Evolutionary conservation across 192 early-diverging fungal species (phyloP).

Genomic region (Chytriomyces confervae): DNA sequence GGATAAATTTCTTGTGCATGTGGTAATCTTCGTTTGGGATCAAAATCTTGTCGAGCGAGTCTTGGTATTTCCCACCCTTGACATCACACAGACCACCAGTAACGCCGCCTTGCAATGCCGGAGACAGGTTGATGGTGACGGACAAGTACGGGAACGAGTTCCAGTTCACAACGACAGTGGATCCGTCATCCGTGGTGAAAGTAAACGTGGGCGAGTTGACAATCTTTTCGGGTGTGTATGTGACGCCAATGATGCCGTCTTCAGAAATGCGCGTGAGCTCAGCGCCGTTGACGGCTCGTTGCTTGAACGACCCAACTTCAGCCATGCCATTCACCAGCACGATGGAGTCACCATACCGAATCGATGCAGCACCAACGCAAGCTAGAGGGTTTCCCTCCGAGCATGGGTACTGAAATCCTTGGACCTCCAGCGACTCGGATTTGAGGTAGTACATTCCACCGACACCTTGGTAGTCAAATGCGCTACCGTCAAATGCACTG

Average conservation of each 20-base stretch:
- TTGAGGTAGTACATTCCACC: conserved; percentile 15
- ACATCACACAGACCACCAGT: too few species aligned
- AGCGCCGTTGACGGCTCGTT: neutral
- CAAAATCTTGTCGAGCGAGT: neutral
- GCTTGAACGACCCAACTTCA: neutral
- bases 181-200: neutral
- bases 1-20: neutral
- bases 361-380: neutral
- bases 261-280: too few species aligned
- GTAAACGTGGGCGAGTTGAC: neutral
- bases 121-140: neutral
- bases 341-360: conserved; percentile 8
- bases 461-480: conserved; percentile 1
- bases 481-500: neutral
- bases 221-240: neutral
- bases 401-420: conserved; percentile 1
- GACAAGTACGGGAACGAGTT: too few species aligned
- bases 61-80: neutral
- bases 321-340: neutral
- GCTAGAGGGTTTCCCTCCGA: neutral
- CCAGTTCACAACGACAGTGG: too few species aligned
- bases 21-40: neutral
- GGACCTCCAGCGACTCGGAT: neutral
- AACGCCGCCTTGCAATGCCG: neutral
- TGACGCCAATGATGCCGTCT: too few species aligned